phyloP scores from a whole-genome alignment of 345 rosid species.

The Rhizophora mangle region DNA sequence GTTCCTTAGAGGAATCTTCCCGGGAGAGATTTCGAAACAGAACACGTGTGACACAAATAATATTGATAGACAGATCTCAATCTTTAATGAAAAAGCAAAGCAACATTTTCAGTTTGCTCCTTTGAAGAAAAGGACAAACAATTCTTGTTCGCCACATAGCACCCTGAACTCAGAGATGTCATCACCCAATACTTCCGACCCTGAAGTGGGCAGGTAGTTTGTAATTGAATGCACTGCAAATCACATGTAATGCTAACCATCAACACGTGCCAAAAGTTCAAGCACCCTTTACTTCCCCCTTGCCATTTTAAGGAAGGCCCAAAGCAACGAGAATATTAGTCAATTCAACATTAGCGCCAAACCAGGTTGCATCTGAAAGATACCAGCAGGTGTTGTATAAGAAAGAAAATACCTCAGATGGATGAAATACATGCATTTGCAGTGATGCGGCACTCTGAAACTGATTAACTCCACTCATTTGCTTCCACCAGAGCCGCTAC shows the following conservation, averaged over 20 bases:
- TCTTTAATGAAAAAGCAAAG: not conserved
- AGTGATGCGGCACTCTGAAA: too few relatives aligned
- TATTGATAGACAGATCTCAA: not conserved
- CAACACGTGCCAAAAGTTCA: not conserved
- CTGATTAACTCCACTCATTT: not conserved
- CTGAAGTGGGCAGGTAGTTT: not conserved
- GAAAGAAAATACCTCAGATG: not conserved
- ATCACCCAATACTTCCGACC: conserved; percentile 1
- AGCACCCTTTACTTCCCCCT: not conserved
- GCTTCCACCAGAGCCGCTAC: not conserved
- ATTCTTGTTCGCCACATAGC: not conserved
- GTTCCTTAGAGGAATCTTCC: too few relatives aligned
- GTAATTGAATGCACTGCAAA: not conserved
- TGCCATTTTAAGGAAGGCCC: not conserved
- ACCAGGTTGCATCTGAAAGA: not conserved
- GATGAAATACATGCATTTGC: too few relatives aligned
- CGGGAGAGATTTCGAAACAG: too few relatives aligned
- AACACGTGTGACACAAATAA: too few relatives aligned
- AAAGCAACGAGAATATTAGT: too few relatives aligned
- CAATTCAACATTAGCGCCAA: too few relatives aligned
- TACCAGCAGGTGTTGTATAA: not conserved
- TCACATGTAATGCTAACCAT: not conserved
- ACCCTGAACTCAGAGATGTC: not conserved
- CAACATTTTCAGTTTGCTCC: not conserved
- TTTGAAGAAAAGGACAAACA: not conserved